Conservation (phyloP, 305 asterid species). For the Plantago lanceolata region DNA sequence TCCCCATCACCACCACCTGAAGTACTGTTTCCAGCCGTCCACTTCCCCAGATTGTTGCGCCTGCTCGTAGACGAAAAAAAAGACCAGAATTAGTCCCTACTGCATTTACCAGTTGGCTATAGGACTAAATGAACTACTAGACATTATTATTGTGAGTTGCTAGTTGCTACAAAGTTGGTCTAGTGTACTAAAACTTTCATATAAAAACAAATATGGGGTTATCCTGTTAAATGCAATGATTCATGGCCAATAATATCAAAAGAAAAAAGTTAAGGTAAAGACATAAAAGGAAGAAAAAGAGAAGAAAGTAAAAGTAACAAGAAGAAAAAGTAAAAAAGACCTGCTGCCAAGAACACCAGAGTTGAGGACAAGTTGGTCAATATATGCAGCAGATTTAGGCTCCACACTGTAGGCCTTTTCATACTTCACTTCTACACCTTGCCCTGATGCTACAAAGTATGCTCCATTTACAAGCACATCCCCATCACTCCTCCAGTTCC, state of each 20-base stretch:
- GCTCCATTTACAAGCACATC: conserved; percentile 89
- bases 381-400: conserved; percentile 75
- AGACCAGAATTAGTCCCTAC: no score
- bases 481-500: conserved; percentile 99
- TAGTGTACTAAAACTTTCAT: neutral
- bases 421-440: conserved; percentile 72
- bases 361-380: conserved; percentile 73
- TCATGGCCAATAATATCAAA: neutral
- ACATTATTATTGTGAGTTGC: neutral
- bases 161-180: neutral
- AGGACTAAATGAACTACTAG: neutral
- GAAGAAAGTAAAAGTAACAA: conserved; percentile 1
- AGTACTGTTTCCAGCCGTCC: conserved; percentile 51
- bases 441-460: conserved; percentile 82
- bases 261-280: conserved; percentile 6
- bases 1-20: conserved; percentile 42
- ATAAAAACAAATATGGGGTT: neutral
- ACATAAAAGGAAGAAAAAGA: neutral
- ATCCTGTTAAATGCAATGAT: neutral
- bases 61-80: conserved; percentile 29
- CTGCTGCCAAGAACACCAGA: conserved; percentile 85
- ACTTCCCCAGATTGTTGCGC: conserved; percentile 58
- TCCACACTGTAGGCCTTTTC: conserved; percentile 95
- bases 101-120: no score
- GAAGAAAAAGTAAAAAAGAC: conserved; percentile 28